Percentiles rank a stretch among this genome's conserved stretches.
These are phyloP conservation scores for Trypanosoma melophagium DNA, from an alignment of 208 protist species.

Conservation along the genomic window DNA sequence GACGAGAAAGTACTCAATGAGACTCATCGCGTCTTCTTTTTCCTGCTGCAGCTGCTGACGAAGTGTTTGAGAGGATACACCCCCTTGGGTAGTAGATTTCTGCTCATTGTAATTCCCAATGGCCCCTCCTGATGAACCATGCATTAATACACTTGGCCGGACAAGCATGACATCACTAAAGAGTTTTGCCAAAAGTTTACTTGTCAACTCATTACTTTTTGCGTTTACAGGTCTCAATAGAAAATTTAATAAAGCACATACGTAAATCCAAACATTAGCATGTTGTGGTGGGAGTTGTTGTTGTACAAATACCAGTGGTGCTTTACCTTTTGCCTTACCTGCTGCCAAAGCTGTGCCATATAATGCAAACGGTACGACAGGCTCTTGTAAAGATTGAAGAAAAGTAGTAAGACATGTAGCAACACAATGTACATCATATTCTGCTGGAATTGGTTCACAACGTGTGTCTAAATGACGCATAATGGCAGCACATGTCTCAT, in stretches of 20 bases:
- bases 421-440: slow-evolving; percentile 46
- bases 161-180: slow-evolving; percentile 70
- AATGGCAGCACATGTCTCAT: slow-evolving; percentile 43
- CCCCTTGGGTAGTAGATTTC: slow-evolving; percentile 37
- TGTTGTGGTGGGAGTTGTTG: slow-evolving; percentile 71
- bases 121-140: not conserved
- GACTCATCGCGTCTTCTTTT: slow-evolving; percentile 54
- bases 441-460: slow-evolving; percentile 34
- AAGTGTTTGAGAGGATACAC: slow-evolving; percentile 54
- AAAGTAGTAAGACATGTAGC: slow-evolving; percentile 73
- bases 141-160: slow-evolving; percentile 29
- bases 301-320: slow-evolving; percentile 59
- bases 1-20: slow-evolving; percentile 78
- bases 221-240: slow-evolving; percentile 66
- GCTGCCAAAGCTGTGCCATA: slow-evolving; percentile 64
- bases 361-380: slow-evolving; percentile 71
- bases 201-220: slow-evolving; percentile 59
- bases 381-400: slow-evolving; percentile 73
- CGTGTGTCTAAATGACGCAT: slow-evolving; percentile 73
- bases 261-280: slow-evolving; percentile 85
- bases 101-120: slow-evolving; percentile 29
- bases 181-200: slow-evolving; percentile 51
- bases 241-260: slow-evolving; percentile 82
- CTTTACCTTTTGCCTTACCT: slow-evolving; percentile 45
- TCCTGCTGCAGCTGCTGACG: slow-evolving; percentile 72